phyloP scores from a whole-genome alignment of 1,284 basidiomycete species.

The Boletus sp. region DNA sequence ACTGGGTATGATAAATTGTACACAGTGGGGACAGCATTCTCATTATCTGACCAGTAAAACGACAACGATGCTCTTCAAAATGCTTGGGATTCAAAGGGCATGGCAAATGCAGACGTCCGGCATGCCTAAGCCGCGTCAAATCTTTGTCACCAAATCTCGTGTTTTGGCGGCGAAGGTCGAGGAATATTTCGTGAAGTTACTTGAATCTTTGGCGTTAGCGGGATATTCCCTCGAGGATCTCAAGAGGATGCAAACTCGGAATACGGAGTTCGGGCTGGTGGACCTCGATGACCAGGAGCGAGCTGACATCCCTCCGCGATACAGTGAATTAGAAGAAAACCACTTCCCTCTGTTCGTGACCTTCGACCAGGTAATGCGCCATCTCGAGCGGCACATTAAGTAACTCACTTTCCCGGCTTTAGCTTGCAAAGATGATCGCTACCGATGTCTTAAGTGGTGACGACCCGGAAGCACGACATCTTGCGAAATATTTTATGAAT shows the following conservation, averaged over 20 bases:
- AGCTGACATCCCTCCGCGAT: constrained; percentile 55
- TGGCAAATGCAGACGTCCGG: constrained; percentile 41
- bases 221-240: constrained; percentile 46
- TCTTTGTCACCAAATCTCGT: constrained; percentile 74
- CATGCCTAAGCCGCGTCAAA: constrained; percentile 55
- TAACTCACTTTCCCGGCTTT: constrained; percentile 10
- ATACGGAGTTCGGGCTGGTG: constrained; percentile 43
- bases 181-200: constrained; percentile 62
- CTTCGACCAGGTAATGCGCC: constrained; percentile 55
- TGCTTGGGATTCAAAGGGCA: constrained; percentile 63
- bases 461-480: constrained; percentile 10
- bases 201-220: constrained; percentile 49
- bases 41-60: constrained; percentile 58
- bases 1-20: constrained; percentile 56
- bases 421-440: constrained; percentile 24
- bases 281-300: constrained; percentile 54
- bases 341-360: constrained; percentile 77
- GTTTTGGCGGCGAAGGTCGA: constrained; percentile 67
- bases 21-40: not conserved
- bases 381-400: not conserved
- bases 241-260: constrained; percentile 29
- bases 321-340: constrained; percentile 57
- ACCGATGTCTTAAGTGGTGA: constrained; percentile 27
- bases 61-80: constrained; percentile 75
- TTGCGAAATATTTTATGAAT: constrained; percentile 22